A percentile compares a stretch with the other conserved stretches of the same genome.
Conservation (phyloP, 805 yeast species). For the Wickerhamomyces xylosicus region DNA sequence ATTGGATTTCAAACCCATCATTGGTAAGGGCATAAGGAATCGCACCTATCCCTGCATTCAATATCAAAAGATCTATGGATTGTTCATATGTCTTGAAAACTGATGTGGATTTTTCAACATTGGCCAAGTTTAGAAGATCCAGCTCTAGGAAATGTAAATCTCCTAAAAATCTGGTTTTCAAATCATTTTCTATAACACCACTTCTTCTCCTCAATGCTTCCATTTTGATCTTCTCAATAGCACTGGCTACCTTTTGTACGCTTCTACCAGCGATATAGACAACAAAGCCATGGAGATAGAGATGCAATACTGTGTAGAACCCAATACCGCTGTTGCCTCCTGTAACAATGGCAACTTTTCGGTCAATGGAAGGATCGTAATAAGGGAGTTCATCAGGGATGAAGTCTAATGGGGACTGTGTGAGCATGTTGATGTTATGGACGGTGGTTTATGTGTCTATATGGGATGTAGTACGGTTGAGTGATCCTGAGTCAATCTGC, state of each 20-base stretch:
- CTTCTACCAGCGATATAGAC: conserved; percentile 72
- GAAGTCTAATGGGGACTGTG: neutral
- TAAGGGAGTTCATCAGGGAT: conserved; percentile 48
- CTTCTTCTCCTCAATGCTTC: conserved; percentile 34
- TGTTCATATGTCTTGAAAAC: conserved; percentile 34
- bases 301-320: conserved; percentile 61
- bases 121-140: conserved; percentile 36
- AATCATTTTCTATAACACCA: conserved; percentile 6
- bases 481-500: too few relatives aligned
- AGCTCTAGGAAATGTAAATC: conserved; percentile 39
- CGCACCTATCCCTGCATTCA: conserved; percentile 78
- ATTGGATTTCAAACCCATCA: conserved; percentile 68
- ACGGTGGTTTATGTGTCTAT: too few relatives aligned
- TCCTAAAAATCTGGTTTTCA: conserved; percentile 29
- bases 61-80: conserved; percentile 49
- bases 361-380: conserved; percentile 39
- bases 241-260: conserved; percentile 39
- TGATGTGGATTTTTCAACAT: conserved; percentile 39
- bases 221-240: conserved; percentile 42
- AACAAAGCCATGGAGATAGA: conserved; percentile 68
- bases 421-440: neutral
- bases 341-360: conserved; percentile 62
- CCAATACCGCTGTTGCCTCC: conserved; percentile 84
- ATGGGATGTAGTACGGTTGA: neutral
- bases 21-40: conserved; percentile 55